Percentiles rank a stretch among this genome's conserved stretches.
Conservation (phyloP, 140 eudicot species). For the Stevia rebaudiana region DNA sequence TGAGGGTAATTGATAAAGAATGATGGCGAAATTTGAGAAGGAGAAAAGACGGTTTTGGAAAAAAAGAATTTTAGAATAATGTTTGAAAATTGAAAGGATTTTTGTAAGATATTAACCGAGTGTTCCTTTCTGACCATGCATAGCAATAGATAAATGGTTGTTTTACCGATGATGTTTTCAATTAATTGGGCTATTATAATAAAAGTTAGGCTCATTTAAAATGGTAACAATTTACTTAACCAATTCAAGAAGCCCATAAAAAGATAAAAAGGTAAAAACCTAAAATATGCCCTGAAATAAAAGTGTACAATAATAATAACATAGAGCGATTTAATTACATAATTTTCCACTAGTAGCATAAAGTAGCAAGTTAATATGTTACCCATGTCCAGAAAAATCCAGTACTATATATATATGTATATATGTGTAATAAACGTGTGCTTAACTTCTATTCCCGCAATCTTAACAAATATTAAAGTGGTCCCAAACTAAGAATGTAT, state of each 20-base stretch:
- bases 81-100: background rate
- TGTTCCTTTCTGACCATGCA: background rate
- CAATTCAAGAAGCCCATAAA: background rate
- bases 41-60: background rate
- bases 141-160: background rate
- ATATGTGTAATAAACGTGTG: background rate
- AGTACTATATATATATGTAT: background rate
- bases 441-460: background rate
- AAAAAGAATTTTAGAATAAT: background rate
- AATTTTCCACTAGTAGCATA: background rate
- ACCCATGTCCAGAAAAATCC: background rate
- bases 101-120: background rate
- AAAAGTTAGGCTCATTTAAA: background rate
- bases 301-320: no score
- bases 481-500: slow-evolving; percentile 1
- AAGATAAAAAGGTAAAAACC: background rate
- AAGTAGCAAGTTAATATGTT: background rate
- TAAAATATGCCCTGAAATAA: background rate
- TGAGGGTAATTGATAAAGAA: background rate
- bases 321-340: background rate
- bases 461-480: background rate
- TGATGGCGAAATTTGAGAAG: background rate
- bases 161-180: background rate
- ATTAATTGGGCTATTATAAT: background rate
- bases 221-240: background rate